Conservation (phyloP, 331 rosid genomes). For the Quercus phellos region DNA sequence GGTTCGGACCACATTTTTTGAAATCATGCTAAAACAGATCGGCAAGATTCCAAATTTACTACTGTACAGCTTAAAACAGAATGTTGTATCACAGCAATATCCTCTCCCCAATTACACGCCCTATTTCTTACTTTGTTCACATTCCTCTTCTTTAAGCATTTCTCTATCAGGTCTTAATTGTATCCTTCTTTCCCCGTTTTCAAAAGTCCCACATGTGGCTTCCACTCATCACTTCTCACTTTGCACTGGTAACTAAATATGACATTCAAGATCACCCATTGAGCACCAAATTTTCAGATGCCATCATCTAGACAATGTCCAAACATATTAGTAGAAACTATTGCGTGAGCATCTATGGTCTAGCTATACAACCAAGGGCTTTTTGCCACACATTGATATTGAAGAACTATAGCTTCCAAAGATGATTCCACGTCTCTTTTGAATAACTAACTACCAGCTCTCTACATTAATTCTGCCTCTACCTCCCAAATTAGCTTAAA, state of each 20-base stretch:
- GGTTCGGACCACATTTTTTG: no score
- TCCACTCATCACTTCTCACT: neutral
- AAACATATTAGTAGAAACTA: neutral
- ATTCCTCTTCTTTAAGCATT: neutral
- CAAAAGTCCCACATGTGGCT: neutral
- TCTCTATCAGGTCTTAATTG: neutral
- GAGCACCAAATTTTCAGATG: neutral
- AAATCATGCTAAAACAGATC: no score
- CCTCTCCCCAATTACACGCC: neutral
- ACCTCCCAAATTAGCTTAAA: neutral
- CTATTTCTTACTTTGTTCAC: neutral
- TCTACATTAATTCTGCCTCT: neutral
- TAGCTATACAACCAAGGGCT: neutral
- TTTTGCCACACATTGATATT: neutral
- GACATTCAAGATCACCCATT: neutral
- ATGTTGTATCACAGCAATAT: neutral
- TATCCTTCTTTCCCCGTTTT: neutral
- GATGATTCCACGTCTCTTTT: neutral
- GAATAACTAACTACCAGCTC: neutral
- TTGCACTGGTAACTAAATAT: neutral
- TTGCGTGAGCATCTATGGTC: neutral
- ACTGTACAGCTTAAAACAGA: neutral
- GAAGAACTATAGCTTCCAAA: neutral
- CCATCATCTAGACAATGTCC: neutral
- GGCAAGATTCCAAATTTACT: neutral